Conservation (phyloP, 768 basidiomycete species). For the Tricholoma hemisulphureum region DNA sequence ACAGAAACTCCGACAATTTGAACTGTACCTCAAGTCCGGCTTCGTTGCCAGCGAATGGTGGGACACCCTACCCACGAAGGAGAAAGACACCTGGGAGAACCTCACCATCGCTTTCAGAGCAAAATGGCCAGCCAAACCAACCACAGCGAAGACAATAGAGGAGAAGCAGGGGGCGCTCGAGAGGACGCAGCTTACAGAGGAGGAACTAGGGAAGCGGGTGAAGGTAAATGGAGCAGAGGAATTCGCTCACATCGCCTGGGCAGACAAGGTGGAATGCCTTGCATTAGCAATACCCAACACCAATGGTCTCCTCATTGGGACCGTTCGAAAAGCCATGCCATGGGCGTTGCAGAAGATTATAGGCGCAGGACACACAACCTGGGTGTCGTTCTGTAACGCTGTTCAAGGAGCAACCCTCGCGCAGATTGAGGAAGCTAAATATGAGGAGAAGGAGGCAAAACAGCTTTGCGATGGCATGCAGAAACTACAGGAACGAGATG, state of each 20-base stretch:
- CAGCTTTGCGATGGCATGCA: background rate
- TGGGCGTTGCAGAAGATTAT: background rate
- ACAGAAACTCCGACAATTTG: constrained; percentile 8
- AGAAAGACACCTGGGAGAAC: constrained; percentile 11
- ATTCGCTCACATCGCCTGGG: constrained; percentile 20
- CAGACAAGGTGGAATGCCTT: background rate
- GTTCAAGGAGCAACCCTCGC: background rate
- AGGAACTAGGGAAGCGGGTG: background rate
- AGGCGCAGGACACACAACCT: background rate
- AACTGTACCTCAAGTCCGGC: constrained; percentile 9
- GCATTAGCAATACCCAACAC: background rate
- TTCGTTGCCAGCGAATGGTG: constrained; percentile 14
- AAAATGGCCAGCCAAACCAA: constrained; percentile 15
- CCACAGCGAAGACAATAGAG: constrained; percentile 8
- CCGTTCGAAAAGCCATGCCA: background rate
- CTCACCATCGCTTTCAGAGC: constrained; percentile 11
- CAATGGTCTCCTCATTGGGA: background rate
- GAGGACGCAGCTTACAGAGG: constrained; percentile 4
- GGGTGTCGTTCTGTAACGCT: background rate
- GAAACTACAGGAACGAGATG: background rate
- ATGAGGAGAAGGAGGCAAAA: background rate
- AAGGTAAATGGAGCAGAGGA: background rate
- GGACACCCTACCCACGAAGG: background rate
- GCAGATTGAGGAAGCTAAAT: background rate
- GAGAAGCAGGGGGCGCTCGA: constrained; percentile 4